Base-by-base conservation (phyloP, 1,284 basidiomycete genomes). In the Grifola frondosa region DNA sequence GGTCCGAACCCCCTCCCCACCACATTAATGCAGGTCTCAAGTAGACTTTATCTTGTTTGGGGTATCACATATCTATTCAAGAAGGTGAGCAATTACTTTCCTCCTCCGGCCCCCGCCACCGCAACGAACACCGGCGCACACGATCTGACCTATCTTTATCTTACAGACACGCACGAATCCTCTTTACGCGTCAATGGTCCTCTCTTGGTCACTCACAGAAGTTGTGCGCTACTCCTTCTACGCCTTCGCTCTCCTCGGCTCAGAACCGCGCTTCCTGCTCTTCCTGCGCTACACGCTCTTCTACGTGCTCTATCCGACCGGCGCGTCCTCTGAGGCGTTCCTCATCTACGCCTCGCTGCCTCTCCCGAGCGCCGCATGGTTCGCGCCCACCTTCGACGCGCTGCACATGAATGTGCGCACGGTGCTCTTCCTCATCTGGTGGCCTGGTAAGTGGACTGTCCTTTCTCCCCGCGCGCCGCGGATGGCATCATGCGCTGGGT, bases 131-230 rank as follows among this genome's bases (percentile, higher is more conserved):
- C 23, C 24, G 6, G 4, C 37, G 7, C 19, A 19, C 30, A 11
- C 40, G 32, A 28, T 3, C 8, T 24, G 40, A 17, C 51, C 44
- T 40, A 49, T 54, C n/a, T n/a, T n/a, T n/a, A 21, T 8, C 24
- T 13, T 25, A 11, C 59, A 87, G 88, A 81, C 84, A 13, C 85
- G 81, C 50, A 64, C 73, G 5, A 87, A 81, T 60, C 90, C 96
- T 3, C 68, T 93, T 24, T 98, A 91, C 71, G 81, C 91, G 3
- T 84, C 86, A 37, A 96, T 97, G 92, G 79, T 98, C 40, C 69
- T 97, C 50, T 91, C 96, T 0, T 99, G 96, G 96, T 86, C 89
- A 2, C 56, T 88, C 45, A 93, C 94, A 30, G 96, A 99, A 66
- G 80, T 93, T 40, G 83, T 97, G 49, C 90, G 96, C 21, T 99